Conservation (phyloP, 352 stramenopile species). For the Phytophthora europaea region DNA sequence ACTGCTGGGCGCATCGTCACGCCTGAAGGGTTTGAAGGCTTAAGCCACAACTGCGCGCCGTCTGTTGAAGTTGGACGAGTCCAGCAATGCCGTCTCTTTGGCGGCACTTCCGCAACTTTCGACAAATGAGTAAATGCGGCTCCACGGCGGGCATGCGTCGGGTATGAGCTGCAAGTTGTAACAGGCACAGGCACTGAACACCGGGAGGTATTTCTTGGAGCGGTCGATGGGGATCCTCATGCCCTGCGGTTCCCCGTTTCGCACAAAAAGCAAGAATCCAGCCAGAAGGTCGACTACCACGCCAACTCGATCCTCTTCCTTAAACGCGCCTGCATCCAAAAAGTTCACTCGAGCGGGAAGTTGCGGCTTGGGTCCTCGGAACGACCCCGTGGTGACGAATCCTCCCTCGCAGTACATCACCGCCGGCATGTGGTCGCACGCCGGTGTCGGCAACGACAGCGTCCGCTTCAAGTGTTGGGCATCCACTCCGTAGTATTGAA, state of each 20-base stretch:
- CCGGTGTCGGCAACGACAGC: slow-evolving; percentile 58
- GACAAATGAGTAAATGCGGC: slow-evolving; percentile 49
- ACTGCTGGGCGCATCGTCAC: background rate
- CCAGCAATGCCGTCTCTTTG: background rate
- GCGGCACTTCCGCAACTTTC: background rate
- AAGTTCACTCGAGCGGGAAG: slow-evolving; percentile 52
- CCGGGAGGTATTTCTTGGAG: slow-evolving; percentile 53
- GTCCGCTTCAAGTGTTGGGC: slow-evolving; percentile 54
- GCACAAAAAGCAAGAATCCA: slow-evolving; percentile 63
- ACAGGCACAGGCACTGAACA: slow-evolving; percentile 65
- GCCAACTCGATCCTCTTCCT: slow-evolving; percentile 63
- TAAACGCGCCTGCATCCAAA: slow-evolving; percentile 59
- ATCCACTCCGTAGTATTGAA: slow-evolving; percentile 51
- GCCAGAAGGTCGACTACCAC: slow-evolving; percentile 68
- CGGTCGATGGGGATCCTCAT: slow-evolving; percentile 55
- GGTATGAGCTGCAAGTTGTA: slow-evolving; percentile 66
- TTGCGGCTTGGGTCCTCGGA: slow-evolving; percentile 59
- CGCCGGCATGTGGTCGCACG: slow-evolving; percentile 75
- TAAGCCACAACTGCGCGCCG: slow-evolving; percentile 3
- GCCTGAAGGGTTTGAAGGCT: background rate
- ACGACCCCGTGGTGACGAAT: slow-evolving; percentile 77
- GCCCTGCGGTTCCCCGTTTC: slow-evolving; percentile 53
- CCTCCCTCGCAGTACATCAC: slow-evolving; percentile 81
- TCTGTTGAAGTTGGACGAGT: background rate
- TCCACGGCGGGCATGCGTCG: slow-evolving; percentile 51